phyloP scores from a whole-genome alignment of 2,329 filamentous ascomycete species.

The Truncatella angustata region DNA sequence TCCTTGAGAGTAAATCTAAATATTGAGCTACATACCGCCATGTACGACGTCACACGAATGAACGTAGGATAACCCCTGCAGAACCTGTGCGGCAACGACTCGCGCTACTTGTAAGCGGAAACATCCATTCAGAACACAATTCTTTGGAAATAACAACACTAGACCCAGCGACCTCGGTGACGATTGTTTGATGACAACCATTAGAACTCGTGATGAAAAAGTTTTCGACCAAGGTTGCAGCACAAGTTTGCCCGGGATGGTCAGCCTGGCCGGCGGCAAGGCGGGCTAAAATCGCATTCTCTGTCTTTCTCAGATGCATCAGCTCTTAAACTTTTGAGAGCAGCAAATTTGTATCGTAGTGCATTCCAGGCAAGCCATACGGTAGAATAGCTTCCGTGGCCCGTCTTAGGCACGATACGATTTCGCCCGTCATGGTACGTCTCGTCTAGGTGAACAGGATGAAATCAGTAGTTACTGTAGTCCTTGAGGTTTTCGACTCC shows the following conservation, averaged over 20 bases:
- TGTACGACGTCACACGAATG: not conserved
- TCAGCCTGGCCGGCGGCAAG: not conserved
- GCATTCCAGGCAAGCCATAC: constrained; percentile 17
- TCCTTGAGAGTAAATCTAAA: not conserved
- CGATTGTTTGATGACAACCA: not conserved
- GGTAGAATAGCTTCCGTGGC: constrained; percentile 18
- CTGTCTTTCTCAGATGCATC: not conserved
- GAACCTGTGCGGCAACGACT: not conserved
- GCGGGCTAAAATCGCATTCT: not conserved
- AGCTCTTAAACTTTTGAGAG: not conserved
- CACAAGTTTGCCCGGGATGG: not conserved
- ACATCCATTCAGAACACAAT: not conserved
- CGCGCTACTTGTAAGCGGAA: not conserved
- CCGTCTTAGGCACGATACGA: constrained; percentile 21
- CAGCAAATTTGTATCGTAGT: not conserved
- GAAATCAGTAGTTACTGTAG: constrained; percentile 17
- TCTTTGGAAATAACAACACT: not conserved
- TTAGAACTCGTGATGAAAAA: not conserved
- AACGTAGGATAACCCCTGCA: not conserved
- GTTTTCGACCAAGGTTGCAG: not conserved
- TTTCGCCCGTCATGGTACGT: constrained; percentile 14
- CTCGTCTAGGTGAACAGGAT: constrained; percentile 23
- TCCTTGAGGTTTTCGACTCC: constrained; percentile 9
- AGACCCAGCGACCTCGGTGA: not conserved
- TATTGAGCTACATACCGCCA: not conserved